These are phyloP conservation scores for Crithidia brevicula DNA, from an alignment of 208 protist species.

Conservation along the genomic window DNA sequence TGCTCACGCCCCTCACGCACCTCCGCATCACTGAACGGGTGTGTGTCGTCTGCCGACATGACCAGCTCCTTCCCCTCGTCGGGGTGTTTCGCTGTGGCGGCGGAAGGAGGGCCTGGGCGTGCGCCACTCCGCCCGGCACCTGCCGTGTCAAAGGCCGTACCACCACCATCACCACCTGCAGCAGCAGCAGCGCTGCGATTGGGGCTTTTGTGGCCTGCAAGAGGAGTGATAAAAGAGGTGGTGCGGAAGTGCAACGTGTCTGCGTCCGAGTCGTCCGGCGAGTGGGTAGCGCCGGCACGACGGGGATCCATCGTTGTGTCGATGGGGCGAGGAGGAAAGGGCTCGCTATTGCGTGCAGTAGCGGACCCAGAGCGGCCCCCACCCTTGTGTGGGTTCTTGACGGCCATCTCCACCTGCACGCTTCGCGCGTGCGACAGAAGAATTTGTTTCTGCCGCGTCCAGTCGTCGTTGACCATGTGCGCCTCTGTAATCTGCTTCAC, in stretches of 20 bases:
- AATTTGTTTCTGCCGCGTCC: conserved; percentile 69
- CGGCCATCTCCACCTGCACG: conserved; percentile 60
- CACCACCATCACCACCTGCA: background rate
- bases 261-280: conserved; percentile 3
- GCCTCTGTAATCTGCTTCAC: conserved; percentile 43
- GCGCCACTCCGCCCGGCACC: background rate
- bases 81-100: background rate
- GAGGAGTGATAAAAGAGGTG: background rate
- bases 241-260: conserved; percentile 13
- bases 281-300: too few species aligned
- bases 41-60: conserved; percentile 5
- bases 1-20: background rate
- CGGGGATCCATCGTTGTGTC: background rate
- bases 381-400: conserved; percentile 15
- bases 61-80: background rate
- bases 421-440: conserved; percentile 61
- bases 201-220: background rate
- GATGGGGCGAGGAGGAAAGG: conserved; percentile 4
- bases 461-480: conserved; percentile 80
- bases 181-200: background rate
- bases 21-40: conserved; percentile 10
- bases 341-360: conserved; percentile 11
- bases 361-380: conserved; percentile 7
- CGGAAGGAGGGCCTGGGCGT: background rate
- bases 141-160: background rate